Conservation (phyloP, 1,139 yeast species). For the Scheffersomyces titani region DNA sequence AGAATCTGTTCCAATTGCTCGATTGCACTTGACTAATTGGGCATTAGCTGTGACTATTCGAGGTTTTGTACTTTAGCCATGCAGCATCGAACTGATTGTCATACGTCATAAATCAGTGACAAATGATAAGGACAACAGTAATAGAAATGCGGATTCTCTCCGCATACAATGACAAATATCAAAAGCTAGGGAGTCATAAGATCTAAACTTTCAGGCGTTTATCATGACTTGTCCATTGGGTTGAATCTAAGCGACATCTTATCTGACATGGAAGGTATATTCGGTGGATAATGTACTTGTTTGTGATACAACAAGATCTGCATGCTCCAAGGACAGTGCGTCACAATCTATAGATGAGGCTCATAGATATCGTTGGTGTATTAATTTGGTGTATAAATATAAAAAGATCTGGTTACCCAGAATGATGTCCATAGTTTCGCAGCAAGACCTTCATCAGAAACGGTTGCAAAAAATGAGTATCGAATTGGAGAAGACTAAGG, state of each 20-base stretch:
- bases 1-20: neutral
- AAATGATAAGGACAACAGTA: neutral
- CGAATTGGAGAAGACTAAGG: neutral
- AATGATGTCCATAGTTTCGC: too few species aligned
- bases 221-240: neutral
- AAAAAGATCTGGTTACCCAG: neutral
- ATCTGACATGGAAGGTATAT: neutral
- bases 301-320: neutral
- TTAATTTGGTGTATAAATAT: too few species aligned
- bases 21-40: neutral
- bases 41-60: neutral
- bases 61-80: neutral
- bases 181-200: neutral
- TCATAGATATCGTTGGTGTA: neutral
- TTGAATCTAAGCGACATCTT: neutral
- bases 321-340: neutral
- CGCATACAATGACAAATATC: neutral
- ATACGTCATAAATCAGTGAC: neutral
- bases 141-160: neutral
- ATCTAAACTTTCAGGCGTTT: neutral
- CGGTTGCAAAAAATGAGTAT: neutral
- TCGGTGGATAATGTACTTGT: neutral
- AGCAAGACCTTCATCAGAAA: neutral
- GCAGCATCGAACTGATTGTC: neutral
- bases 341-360: neutral